Conservation (phyloP, 495 filamentous ascomycete species). For the Penicillium psychrofluorescens region DNA sequence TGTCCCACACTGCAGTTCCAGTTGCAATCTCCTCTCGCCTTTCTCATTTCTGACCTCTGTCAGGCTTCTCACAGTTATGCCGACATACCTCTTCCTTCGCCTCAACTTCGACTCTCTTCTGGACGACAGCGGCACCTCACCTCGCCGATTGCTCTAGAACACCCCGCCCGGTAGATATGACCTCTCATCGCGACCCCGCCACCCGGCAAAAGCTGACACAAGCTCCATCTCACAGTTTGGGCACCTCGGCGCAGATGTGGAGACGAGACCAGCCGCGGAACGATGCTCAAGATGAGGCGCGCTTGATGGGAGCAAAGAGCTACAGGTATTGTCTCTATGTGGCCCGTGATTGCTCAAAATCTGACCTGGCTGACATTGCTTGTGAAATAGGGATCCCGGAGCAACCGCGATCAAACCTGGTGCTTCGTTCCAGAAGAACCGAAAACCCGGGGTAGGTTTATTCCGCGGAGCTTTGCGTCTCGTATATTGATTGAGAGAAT, state of each 20-base stretch:
- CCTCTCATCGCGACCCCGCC: conserved; percentile 3
- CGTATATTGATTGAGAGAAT: background rate
- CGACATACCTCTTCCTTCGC: conserved; percentile 9
- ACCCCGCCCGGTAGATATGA: conserved; percentile 23
- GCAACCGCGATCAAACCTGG: conserved; percentile 13
- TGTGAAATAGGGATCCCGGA: conserved; percentile 5
- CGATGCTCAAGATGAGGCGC: conserved; percentile 16
- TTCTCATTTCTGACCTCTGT: background rate
- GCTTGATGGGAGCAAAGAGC: conserved; percentile 11
- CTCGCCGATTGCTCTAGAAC: conserved; percentile 18
- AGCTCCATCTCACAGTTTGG: conserved; percentile 1
- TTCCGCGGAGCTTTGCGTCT: too few species aligned
- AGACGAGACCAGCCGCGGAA: conserved; percentile 1
- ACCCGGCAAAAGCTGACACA: conserved; percentile 7
- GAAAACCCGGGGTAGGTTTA: background rate
- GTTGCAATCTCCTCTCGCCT: background rate
- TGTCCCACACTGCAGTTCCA: background rate
- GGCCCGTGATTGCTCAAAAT: too few species aligned
- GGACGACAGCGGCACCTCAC: conserved; percentile 16
- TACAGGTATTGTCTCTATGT: conserved; percentile 7
- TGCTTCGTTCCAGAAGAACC: conserved; percentile 3
- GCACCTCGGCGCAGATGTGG: conserved; percentile 14
- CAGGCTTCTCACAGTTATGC: conserved; percentile 26
- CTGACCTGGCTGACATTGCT: background rate
- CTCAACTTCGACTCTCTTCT: conserved; percentile 15